Conservation (phyloP, 139 green algal genomes). For the Chara braunii region DNA sequence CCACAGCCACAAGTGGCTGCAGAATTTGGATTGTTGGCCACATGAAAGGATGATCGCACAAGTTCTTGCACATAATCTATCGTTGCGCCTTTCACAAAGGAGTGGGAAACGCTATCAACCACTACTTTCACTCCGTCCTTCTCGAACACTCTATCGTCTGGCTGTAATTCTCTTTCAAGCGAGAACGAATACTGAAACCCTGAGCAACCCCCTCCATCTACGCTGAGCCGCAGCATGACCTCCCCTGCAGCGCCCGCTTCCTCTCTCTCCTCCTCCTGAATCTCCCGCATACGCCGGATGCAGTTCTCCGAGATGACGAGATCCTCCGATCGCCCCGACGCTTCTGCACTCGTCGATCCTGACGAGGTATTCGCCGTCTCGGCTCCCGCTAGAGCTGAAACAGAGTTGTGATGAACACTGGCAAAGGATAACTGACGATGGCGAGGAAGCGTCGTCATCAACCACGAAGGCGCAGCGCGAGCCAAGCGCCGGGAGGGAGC, state of each 20-base stretch:
- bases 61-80: constrained; percentile 81
- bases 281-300: constrained; percentile 5
- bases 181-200: constrained; percentile 90
- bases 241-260: background rate
- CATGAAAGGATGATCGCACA: constrained; percentile 76
- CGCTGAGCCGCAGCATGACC: constrained; percentile 61
- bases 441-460: no score
- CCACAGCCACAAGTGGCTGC: constrained; percentile 27
- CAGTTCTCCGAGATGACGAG: background rate
- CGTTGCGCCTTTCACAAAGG: constrained; percentile 71
- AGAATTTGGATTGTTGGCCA: constrained; percentile 30
- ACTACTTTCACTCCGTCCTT: constrained; percentile 64
- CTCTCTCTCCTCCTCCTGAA: constrained; percentile 17
- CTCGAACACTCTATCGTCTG: constrained; percentile 60
- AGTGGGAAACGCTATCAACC: constrained; percentile 72
- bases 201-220: constrained; percentile 86
- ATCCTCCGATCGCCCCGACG: background rate
- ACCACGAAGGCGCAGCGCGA: no score
- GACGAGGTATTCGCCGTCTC: no score
- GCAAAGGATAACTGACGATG: no score
- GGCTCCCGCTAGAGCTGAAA: no score
- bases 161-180: constrained; percentile 48
- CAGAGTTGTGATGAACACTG: no score
- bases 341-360: no score
- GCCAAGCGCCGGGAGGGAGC: no score